Evolutionary conservation across 2,329 filamentous ascomycete species (phyloP).

Genomic region (Diplocarpon mali): DNA sequence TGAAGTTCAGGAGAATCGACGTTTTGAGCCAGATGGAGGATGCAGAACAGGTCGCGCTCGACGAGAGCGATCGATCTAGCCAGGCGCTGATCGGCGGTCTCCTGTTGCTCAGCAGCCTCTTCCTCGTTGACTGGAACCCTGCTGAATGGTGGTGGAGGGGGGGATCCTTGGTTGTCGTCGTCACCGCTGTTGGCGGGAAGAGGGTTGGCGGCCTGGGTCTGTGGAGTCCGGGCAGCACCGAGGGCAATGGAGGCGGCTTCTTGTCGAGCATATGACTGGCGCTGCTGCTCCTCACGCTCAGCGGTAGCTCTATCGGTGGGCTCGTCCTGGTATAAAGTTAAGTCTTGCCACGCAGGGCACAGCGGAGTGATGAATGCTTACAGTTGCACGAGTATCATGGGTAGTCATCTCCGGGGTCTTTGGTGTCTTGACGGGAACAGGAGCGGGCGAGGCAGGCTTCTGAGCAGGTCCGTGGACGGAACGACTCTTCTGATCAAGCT

Average conservation of each 20-base stretch:
- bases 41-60: background rate
- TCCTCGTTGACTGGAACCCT: too few species aligned
- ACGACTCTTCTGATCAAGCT: background rate
- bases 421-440: too few species aligned
- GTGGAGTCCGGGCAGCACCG: background rate
- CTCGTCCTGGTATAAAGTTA: background rate
- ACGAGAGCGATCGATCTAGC: background rate
- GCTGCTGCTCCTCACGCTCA: background rate
- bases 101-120: too few species aligned
- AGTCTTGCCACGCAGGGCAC: too few species aligned
- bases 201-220: background rate
- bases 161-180: too few species aligned
- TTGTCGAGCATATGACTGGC: background rate
- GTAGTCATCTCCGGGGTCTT: too few species aligned
- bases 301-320: background rate
- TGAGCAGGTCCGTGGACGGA: too few species aligned
- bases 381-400: too few species aligned
- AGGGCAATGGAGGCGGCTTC: too few species aligned
- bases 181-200: background rate
- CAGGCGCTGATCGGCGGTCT: background rate
- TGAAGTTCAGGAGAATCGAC: background rate
- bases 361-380: too few species aligned
- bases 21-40: background rate
- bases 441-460: too few species aligned
- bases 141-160: too few species aligned